phyloP scores from a whole-genome alignment of 495 filamentous ascomycete genomes.

The Aspergillus egyptiacus region DNA sequence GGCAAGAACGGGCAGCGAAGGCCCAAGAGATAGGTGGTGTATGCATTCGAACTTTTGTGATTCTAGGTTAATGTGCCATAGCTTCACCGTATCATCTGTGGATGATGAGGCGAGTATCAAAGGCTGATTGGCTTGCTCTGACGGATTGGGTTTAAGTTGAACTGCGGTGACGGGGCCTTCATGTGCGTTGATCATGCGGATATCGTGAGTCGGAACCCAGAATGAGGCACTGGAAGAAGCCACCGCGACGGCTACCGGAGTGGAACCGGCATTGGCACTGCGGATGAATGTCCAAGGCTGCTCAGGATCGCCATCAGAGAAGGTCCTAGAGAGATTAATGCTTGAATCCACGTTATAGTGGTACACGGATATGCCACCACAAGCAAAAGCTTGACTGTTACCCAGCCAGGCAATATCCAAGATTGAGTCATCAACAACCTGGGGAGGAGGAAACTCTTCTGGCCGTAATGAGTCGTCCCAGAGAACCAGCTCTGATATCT shows the following conservation, averaged over 20 bases:
- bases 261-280: conserved; percentile 21
- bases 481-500: conserved; percentile 38
- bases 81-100: conserved; percentile 56
- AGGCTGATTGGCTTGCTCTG: conserved; percentile 19
- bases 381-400: conserved; percentile 32
- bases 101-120: conserved; percentile 43
- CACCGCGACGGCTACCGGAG: conserved; percentile 34
- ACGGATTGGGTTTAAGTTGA: conserved; percentile 33
- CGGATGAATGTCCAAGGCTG: conserved; percentile 38
- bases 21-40: conserved; percentile 39
- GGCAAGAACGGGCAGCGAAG: conserved; percentile 50
- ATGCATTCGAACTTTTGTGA: conserved; percentile 53
- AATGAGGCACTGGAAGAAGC: conserved; percentile 29
- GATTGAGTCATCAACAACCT: conserved; percentile 33
- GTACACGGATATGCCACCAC: conserved; percentile 36
- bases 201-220: conserved; percentile 44
- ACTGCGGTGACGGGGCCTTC: conserved; percentile 43
- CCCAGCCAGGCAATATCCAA: conserved; percentile 38
- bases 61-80: conserved; percentile 63
- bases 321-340: conserved; percentile 35
- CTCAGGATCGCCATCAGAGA: conserved; percentile 22
- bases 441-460: conserved; percentile 38
- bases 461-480: conserved; percentile 41
- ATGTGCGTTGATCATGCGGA: conserved; percentile 36
- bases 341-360: conserved; percentile 40